Evolutionary conservation across 352 stramenopile species (phyloP).

Genomic region (Plasmopara halstedii): DNA sequence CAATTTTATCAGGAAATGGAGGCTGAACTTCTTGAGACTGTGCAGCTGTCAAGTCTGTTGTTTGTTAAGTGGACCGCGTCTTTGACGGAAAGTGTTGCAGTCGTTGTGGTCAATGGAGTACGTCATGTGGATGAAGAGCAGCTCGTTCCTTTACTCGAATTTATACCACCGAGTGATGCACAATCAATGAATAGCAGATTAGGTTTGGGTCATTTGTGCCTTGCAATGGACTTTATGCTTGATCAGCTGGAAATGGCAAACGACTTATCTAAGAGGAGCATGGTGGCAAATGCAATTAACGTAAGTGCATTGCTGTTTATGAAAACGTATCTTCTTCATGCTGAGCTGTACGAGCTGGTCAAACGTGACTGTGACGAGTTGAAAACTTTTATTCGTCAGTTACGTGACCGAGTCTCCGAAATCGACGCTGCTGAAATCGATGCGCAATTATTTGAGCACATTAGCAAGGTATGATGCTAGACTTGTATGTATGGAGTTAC

Average conservation of each 20-base stretch:
- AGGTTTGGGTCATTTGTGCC: constrained; percentile 44
- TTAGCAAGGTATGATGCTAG: constrained; percentile 14
- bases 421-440: constrained; percentile 13
- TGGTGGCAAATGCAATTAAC: constrained; percentile 36
- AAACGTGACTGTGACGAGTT: constrained; percentile 37
- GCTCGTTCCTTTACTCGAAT: constrained; percentile 41
- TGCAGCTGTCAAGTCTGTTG: constrained; percentile 32
- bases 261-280: not conserved
- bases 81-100: constrained; percentile 26
- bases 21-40: constrained; percentile 34
- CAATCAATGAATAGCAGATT: constrained; percentile 38
- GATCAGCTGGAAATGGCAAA: constrained; percentile 32
- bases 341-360: constrained; percentile 33
- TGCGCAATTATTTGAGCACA: constrained; percentile 16
- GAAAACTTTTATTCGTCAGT: constrained; percentile 27
- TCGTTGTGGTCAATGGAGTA: constrained; percentile 37
- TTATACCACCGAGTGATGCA: constrained; percentile 38
- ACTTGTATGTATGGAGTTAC: not conserved
- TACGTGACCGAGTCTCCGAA: constrained; percentile 17
- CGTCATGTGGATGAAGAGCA: constrained; percentile 52
- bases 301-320: constrained; percentile 50
- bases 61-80: constrained; percentile 49
- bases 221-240: constrained; percentile 61
- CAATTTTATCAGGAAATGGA: constrained; percentile 45
- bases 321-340: constrained; percentile 54